Evolutionary conservation across 2,329 filamentous ascomycete genomes (phyloP).

Genomic region (Pseudogymnoascus sp.): DNA sequence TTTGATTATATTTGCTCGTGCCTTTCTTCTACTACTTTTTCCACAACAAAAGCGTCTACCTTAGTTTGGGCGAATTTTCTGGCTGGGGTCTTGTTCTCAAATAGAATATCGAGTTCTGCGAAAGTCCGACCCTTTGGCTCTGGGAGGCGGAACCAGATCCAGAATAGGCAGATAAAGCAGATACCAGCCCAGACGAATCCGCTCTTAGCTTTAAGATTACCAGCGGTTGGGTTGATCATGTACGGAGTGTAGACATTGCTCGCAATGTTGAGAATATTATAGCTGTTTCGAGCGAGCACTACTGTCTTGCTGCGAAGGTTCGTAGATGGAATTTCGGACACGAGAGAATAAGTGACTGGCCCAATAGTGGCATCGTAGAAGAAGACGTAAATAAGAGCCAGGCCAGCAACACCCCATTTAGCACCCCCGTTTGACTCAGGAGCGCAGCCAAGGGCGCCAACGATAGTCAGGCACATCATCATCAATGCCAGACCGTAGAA

Average conservation of each 20-base stretch:
- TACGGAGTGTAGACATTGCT: conserved; percentile 24
- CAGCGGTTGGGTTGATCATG: conserved; percentile 42
- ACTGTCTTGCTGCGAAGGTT: conserved; percentile 35
- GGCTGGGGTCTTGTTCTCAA: conserved; percentile 55
- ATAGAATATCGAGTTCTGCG: conserved; percentile 75
- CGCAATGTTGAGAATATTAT: conserved; percentile 29
- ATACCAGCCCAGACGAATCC: conserved; percentile 84
- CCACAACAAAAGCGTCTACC: too few species aligned
- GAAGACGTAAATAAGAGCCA: conserved; percentile 29
- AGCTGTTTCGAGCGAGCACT: conserved; percentile 31
- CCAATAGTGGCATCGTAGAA: conserved; percentile 39
- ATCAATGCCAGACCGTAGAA: conserved; percentile 35
- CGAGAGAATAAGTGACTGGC: conserved; percentile 35
- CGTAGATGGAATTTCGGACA: conserved; percentile 34
- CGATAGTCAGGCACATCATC: too few species aligned
- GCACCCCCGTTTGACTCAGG: conserved; percentile 22
- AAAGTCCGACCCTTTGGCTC: conserved; percentile 74
- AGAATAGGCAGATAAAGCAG: conserved; percentile 73
- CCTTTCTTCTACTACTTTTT: too few species aligned
- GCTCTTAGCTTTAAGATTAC: conserved; percentile 78
- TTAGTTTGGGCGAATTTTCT: conserved; percentile 22
- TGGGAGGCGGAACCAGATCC: conserved; percentile 74
- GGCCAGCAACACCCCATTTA: conserved; percentile 27
- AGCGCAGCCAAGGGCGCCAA: conserved; percentile 27
- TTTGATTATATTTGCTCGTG: too few species aligned